Percentiles rank a stretch among this genome's conserved stretches.
Evolutionary conservation across 108 stramenopile genomes (phyloP).

Genomic region (Skeletonema potamos): DNA sequence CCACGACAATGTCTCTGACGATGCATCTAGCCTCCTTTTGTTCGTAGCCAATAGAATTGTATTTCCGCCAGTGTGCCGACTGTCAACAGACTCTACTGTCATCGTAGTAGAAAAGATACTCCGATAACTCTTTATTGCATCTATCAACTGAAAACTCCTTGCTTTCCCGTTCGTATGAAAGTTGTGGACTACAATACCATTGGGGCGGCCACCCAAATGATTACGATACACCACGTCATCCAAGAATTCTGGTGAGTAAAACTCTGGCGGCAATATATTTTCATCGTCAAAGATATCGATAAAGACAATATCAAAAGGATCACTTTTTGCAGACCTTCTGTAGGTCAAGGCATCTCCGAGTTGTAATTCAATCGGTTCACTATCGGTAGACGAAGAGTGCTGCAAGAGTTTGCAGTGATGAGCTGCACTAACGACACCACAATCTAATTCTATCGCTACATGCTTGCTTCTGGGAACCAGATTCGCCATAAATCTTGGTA

Average conservation of each 20-base stretch:
- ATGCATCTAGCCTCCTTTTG: neutral
- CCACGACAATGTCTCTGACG: neutral
- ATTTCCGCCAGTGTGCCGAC: conserved; percentile 5
- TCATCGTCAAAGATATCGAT: conserved; percentile 21
- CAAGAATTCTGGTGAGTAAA: neutral
- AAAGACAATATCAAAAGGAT: conserved; percentile 14
- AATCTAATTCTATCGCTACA: conserved; percentile 16
- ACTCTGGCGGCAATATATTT: conserved; percentile 8
- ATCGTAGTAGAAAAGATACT: neutral
- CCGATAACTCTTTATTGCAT: conserved; percentile 4
- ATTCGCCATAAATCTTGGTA: conserved; percentile 4
- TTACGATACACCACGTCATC: neutral
- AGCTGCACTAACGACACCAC: conserved; percentile 8
- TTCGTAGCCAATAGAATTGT: conserved; percentile 12
- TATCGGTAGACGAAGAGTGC: neutral
- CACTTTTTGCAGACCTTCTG: neutral
- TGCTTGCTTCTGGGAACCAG: neutral
- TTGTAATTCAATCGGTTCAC: neutral
- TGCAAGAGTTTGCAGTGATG: neutral
- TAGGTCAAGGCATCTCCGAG: conserved; percentile 9
- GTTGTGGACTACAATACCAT: conserved; percentile 13
- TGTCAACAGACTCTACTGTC: conserved; percentile 7
- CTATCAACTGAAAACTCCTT: neutral
- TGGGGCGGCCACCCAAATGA: neutral
- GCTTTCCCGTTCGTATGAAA: neutral